Evolutionary conservation across 441 rosid species (phyloP).

Genomic region (Erodium texanum): DNA sequence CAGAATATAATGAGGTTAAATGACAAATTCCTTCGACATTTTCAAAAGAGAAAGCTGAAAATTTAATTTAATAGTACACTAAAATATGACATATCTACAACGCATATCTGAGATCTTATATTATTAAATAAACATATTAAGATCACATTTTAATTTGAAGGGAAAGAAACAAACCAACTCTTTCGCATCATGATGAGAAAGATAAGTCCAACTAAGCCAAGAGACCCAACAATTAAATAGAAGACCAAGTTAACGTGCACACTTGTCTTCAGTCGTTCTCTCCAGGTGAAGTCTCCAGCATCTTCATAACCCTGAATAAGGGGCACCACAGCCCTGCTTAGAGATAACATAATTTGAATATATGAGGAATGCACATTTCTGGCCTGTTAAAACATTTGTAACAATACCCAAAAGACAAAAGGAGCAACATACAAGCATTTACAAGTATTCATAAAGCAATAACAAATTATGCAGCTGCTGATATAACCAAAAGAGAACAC

Average conservation of each 20-base stretch:
- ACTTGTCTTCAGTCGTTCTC: constrained; percentile 85
- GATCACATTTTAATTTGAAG: constrained; percentile 5
- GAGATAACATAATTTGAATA: constrained; percentile 40
- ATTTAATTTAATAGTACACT: constrained; percentile 6
- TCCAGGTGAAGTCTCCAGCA: constrained; percentile 90
- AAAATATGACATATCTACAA: constrained; percentile 11
- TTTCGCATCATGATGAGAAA: constrained; percentile 67
- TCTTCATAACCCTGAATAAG: constrained; percentile 99
- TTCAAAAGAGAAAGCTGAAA: not conserved
- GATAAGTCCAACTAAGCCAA: constrained; percentile 83
- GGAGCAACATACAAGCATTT: not conserved
- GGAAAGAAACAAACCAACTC: constrained; percentile 33
- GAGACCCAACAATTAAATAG: constrained; percentile 75
- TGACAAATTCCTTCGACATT: not conserved
- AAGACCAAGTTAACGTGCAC: constrained; percentile 81
- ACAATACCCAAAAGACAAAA: not conserved
- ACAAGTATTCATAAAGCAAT: not conserved
- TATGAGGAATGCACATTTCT: constrained; percentile 34
- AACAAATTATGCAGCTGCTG: not conserved
- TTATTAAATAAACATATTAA: constrained; percentile 13
- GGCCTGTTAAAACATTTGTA: constrained; percentile 16
- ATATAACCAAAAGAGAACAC: not conserved
- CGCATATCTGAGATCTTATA: constrained; percentile 12
- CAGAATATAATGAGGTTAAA: not conserved
- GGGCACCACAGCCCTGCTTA: constrained; percentile 98